Evolutionary conservation across 352 stramenopile species (phyloP).

Genomic region (Phytophthora hibernalis): DNA sequence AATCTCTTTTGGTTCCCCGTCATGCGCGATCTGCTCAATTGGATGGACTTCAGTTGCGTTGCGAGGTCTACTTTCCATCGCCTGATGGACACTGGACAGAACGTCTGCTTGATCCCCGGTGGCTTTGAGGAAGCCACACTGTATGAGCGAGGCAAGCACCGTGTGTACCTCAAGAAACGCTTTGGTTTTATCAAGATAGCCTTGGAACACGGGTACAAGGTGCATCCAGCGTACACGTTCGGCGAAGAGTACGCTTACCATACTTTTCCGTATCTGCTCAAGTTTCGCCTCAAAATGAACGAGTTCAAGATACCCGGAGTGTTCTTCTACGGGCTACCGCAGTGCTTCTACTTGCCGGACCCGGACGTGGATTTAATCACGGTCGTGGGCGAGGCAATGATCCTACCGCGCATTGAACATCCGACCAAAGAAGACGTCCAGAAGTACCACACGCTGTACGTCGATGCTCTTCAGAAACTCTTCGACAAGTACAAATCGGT

Average conservation of each 20-base stretch:
- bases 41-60: conserved; percentile 59
- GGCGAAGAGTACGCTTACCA: conserved; percentile 89
- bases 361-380: conserved; percentile 82
- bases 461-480: conserved; percentile 75
- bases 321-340: conserved; percentile 72
- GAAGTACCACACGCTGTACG: conserved; percentile 92
- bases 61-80: conserved; percentile 48
- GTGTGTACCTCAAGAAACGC: conserved; percentile 90
- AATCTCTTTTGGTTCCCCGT: conserved; percentile 69
- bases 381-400: conserved; percentile 87
- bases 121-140: conserved; percentile 96
- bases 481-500: conserved; percentile 89
- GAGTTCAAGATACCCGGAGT: conserved; percentile 85
- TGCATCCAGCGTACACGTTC: conserved; percentile 92
- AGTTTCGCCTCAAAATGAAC: conserved; percentile 83
- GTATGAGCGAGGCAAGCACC: conserved; percentile 75
- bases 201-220: conserved; percentile 89
- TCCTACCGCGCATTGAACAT: conserved; percentile 86
- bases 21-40: conserved; percentile 62
- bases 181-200: conserved; percentile 94
- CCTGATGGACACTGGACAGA: conserved; percentile 55
- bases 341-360: conserved; percentile 87
- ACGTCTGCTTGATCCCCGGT: conserved; percentile 85
- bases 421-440: conserved; percentile 90
- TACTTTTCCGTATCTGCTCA: conserved; percentile 81